A percentile compares a stretch with the other conserved stretches of the same genome.
Evolutionary conservation across 345 rosid species (phyloP).

Genomic region (Trapa incisa): DNA sequence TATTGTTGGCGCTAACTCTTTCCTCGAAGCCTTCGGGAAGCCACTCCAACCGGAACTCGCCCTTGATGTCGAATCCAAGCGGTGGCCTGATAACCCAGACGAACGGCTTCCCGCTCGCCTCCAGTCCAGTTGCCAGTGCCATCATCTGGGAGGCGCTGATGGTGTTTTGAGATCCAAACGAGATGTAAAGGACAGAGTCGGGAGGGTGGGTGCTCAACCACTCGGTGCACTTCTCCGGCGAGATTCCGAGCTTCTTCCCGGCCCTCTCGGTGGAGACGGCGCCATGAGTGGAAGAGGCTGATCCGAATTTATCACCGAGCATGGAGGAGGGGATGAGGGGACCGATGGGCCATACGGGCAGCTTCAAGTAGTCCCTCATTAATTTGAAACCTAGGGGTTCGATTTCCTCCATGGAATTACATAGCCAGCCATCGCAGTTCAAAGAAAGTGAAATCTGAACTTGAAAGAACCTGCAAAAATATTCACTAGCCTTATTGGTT

Average conservation of each 20-base stretch:
- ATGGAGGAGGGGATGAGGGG: slow-evolving; percentile 28
- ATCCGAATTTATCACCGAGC: background rate
- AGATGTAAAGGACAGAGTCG: slow-evolving; percentile 30
- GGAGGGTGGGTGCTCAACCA: slow-evolving; percentile 23
- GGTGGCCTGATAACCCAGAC: slow-evolving; percentile 48
- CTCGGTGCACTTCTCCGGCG: slow-evolving; percentile 21
- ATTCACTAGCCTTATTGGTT: no score
- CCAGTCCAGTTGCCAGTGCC: slow-evolving; percentile 34
- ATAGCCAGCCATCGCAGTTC: slow-evolving; percentile 23
- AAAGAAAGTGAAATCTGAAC: slow-evolving; percentile 16
- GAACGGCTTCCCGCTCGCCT: slow-evolving; percentile 27
- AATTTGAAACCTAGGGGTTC: slow-evolving; percentile 23
- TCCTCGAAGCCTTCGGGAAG: slow-evolving; percentile 35
- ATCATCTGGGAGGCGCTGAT: slow-evolving; percentile 29
- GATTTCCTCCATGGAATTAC: slow-evolving; percentile 30
- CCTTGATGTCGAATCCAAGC: slow-evolving; percentile 21
- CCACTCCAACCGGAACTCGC: slow-evolving; percentile 31
- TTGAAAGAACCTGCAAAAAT: slow-evolving; percentile 21
- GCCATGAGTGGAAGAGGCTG: background rate
- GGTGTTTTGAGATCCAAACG: slow-evolving; percentile 46
- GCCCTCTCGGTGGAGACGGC: slow-evolving; percentile 4
- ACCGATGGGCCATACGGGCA: slow-evolving; percentile 32
- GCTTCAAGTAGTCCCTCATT: slow-evolving; percentile 17
- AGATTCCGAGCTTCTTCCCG: slow-evolving; percentile 20
- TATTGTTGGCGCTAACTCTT: slow-evolving; percentile 7